A percentile compares a stretch with the other conserved stretches of the same genome.
phyloP scores from a whole-genome alignment of 192 early-diverging fungal species.

The Chytriomyces sp. region DNA sequence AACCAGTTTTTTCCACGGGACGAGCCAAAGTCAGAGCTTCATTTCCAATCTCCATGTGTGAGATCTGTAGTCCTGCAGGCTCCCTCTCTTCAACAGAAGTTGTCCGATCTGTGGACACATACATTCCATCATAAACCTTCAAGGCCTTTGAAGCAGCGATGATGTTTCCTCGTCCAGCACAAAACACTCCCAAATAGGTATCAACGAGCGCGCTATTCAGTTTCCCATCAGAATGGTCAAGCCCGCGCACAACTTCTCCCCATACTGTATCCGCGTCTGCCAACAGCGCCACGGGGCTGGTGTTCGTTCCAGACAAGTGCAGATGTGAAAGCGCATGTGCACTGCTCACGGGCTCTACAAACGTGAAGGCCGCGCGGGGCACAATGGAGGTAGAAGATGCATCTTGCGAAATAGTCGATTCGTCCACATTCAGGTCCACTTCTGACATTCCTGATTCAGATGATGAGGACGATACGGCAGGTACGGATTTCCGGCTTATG shows the following conservation, averaged over 20 bases:
- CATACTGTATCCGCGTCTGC: conserved; percentile 3
- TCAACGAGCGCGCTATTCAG: conserved; percentile 1
- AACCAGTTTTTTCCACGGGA: neutral
- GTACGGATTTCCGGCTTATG: neutral
- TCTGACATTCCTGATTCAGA: neutral
- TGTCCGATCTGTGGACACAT: neutral
- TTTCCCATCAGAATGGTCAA: no score
- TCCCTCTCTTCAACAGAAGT: neutral
- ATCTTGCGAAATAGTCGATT: neutral
- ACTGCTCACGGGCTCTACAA: neutral
- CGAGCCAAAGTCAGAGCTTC: neutral
- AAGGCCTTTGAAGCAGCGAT: conserved; percentile 11
- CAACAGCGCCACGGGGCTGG: neutral
- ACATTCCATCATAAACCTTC: conserved; percentile 17
- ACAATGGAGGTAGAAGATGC: neutral
- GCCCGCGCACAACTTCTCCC: neutral
- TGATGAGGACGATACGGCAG: neutral
- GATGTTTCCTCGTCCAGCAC: conserved; percentile 12
- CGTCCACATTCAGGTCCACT: neutral
- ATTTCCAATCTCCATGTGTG: neutral
- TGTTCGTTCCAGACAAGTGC: neutral
- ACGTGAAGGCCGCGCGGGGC: neutral
- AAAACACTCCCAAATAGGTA: conserved; percentile 9
- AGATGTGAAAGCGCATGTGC: conserved; percentile 7
- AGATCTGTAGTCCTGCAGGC: neutral